Percentiles rank a stretch among this genome's conserved stretches.
phyloP scores from a whole-genome alignment of 176 grass and related monocot genomes.

The Metroxylon sagu region DNA sequence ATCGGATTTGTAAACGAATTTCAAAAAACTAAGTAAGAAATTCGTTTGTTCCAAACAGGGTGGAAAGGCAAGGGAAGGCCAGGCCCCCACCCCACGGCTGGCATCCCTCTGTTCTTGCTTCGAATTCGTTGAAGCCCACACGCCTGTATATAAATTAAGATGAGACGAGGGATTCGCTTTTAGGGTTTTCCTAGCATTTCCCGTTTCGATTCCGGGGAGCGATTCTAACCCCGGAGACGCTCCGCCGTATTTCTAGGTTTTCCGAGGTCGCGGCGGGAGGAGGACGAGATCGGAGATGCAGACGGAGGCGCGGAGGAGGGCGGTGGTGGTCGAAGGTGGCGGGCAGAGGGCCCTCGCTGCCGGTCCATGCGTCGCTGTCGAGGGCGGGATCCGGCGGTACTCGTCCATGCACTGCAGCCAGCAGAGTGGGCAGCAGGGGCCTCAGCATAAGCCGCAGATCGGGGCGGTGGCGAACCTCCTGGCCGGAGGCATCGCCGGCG shows the following conservation, averaged over 20 bases:
- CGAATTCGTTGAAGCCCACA: no score
- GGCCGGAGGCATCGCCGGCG: constrained; percentile 75
- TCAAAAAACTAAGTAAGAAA: no score
- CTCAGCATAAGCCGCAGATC: constrained; percentile 56
- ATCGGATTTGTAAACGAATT: no score
- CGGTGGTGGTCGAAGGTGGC: constrained; percentile 41
- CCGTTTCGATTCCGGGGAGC: no score
- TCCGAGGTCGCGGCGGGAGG: background rate
- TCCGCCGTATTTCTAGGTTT: background rate
- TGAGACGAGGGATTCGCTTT: no score
- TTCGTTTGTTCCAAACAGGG: no score
- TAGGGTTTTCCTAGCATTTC: no score
- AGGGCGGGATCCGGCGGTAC: constrained; percentile 28
- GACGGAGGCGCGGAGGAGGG: constrained; percentile 62
- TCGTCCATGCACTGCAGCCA: constrained; percentile 31
- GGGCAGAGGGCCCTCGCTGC: constrained; percentile 23
- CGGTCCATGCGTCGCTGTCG: constrained; percentile 9
- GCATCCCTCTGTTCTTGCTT: no score
- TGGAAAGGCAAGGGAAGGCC: no score
- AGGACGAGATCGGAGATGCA: constrained; percentile 32
- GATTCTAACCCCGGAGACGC: background rate
- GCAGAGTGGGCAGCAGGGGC: constrained; percentile 23
- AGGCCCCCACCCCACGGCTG: no score
- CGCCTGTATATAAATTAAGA: no score
- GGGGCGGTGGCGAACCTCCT: constrained; percentile 57